phyloP scores from a whole-genome alignment of 495 filamentous ascomycete species.

The Parathielavia hyrcaniae region DNA sequence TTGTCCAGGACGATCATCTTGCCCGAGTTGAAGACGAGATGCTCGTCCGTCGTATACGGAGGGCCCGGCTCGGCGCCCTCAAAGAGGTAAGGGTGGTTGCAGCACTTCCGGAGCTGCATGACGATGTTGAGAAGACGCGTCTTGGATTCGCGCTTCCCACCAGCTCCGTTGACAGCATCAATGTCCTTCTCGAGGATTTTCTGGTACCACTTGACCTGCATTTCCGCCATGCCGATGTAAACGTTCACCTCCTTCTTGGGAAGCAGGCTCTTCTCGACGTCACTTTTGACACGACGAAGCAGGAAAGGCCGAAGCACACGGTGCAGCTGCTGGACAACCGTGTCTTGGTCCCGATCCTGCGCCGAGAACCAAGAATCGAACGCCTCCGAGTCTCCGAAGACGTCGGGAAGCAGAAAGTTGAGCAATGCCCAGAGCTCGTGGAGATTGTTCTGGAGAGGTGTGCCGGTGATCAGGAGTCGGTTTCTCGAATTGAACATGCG shows the following conservation, averaged over 20 bases:
- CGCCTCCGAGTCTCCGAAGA: conserved; percentile 95
- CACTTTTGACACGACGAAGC: conserved; percentile 91
- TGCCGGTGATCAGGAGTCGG: conserved; percentile 91
- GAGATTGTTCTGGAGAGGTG: conserved; percentile 95
- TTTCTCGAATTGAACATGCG: conserved; percentile 95
- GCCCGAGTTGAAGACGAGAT: conserved; percentile 85
- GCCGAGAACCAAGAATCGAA: conserved; percentile 97
- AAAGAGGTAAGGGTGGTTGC: conserved; percentile 98
- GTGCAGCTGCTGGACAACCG: conserved; percentile 95
- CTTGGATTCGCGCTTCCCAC: conserved; percentile 96
- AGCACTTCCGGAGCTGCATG: conserved; percentile 99
- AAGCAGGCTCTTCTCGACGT: conserved; percentile 96
- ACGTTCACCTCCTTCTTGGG: conserved; percentile 98
- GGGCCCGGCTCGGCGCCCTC: conserved; percentile 97
- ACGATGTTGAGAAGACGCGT: conserved; percentile 98
- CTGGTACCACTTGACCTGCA: conserved; percentile 99
- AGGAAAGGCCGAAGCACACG: conserved; percentile 90
- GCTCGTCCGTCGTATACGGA: conserved; percentile 96
- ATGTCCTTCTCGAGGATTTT: conserved; percentile 99
- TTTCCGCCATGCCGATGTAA: conserved; percentile 97
- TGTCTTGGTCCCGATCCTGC: conserved; percentile 84
- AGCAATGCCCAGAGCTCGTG: conserved; percentile 99
- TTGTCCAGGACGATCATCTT: conserved; percentile 99
- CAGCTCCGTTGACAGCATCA: conserved; percentile 95
- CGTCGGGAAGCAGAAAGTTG: conserved; percentile 94